Evolutionary conservation across 2,329 filamentous ascomycete genomes (phyloP), one percentile per base, ranked within the genome.

Genomic region (Nemania diffusa): DNA sequence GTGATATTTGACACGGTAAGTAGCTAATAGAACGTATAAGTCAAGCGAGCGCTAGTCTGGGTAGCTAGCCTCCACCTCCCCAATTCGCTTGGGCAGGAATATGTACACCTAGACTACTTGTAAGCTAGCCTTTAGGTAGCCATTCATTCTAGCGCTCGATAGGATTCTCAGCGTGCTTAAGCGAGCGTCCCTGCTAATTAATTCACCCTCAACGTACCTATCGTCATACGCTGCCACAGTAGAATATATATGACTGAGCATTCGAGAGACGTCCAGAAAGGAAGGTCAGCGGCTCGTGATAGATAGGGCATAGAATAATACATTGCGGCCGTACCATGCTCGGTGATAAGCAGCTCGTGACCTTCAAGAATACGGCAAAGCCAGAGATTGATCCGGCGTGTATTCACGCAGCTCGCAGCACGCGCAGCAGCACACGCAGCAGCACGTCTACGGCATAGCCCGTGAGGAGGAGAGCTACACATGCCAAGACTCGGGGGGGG

Each of bases 211-310:
- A n/a, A 40, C 40, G 51, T 57, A 55, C 37, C 22, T 52, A 61
- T 53, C 51, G 48, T 29, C 46, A 42, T 60, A 44, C 15, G 32
- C 20, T 46, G 22, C n/a, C 51, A 5, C 20, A 32, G 26, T 22
- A 42, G 20, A 37, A 56, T 53, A 37, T 24, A 51, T n/a, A 42
- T 37, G 26, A 55, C 34, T 37, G 56, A 46, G 26, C 55, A 44
- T 60, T 58, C n/a, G 56, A 50, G 56, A 50, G 46, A 48, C 8
- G 62, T 73, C 73, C 42, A 74, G 72, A 74, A 73, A 72, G 73
- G 73, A 74, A 75, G 73, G 73, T 73, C 67, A 63, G 46, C 64
- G 70, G 68, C 67, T 68, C 55, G 60, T 61, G 57, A 69, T 71
- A 70, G 70, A 71, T 59, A 69, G 62, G 66, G 65, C 69, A 71